These are phyloP conservation scores for Aspergillus baeticus DNA, from an alignment of 495 filamentous ascomycete genomes.

Conservation along the genomic window DNA sequence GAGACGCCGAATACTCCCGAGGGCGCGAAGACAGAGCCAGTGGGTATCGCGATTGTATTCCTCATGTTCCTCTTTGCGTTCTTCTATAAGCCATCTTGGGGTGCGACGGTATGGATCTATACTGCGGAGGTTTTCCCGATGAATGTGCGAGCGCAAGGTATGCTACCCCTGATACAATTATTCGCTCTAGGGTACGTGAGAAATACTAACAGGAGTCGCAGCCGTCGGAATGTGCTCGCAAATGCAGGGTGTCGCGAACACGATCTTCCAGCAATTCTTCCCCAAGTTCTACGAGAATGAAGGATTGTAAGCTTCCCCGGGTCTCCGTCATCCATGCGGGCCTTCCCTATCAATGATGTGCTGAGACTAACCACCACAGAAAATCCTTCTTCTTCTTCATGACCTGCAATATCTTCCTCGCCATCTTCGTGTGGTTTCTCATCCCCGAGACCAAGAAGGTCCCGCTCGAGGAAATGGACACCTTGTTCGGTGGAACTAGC, in stretches of 20 bases:
- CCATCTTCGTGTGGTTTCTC: constrained; percentile 68
- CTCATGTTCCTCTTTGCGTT: constrained; percentile 63
- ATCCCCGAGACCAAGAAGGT: constrained; percentile 74
- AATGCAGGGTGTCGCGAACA: constrained; percentile 63
- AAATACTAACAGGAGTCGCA: too few species aligned
- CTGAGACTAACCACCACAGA: background rate
- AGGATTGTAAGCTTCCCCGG: constrained; percentile 51
- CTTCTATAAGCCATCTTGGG: constrained; percentile 66
- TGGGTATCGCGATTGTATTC: constrained; percentile 63
- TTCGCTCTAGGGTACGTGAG: too few species aligned
- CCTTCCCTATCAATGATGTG: too few species aligned
- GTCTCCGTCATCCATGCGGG: too few species aligned
- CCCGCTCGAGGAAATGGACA: constrained; percentile 63
- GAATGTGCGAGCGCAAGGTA: constrained; percentile 59
- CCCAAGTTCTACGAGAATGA: constrained; percentile 58
- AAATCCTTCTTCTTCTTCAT: constrained; percentile 48
- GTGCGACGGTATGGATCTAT: constrained; percentile 66
- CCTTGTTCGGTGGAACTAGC: constrained; percentile 56
- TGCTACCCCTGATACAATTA: too few species aligned
- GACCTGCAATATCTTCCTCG: constrained; percentile 54
- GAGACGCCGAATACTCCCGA: constrained; percentile 46
- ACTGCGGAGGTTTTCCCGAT: constrained; percentile 64
- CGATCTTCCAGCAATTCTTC: constrained; percentile 66
- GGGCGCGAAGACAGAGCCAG: constrained; percentile 52
- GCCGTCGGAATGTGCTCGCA: constrained; percentile 66